Evolutionary conservation across 2,329 filamentous ascomycete genomes (phyloP).

Genomic region (Alternaria conjuncta): DNA sequence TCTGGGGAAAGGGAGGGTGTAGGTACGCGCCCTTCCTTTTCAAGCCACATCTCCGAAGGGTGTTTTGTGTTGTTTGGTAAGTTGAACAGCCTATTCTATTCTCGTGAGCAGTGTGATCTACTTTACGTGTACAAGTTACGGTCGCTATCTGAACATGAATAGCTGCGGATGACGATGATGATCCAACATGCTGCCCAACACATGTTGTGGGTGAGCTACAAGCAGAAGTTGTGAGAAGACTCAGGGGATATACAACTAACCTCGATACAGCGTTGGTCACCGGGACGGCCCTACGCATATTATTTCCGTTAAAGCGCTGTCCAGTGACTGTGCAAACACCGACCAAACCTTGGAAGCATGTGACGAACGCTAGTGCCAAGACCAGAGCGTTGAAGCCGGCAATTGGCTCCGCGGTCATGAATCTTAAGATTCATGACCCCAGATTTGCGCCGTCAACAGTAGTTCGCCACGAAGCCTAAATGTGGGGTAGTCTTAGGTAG

Average conservation of each 20-base stretch:
- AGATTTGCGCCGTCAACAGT: constrained; percentile 6
- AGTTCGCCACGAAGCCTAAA: constrained; percentile 3
- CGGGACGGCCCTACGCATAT: constrained; percentile 35
- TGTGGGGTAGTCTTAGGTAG: constrained; percentile 14
- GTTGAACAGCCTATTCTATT: not conserved
- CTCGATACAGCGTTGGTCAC: constrained; percentile 37
- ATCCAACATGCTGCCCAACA: not conserved
- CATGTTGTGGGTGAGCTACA: not conserved
- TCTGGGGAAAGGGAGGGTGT: constrained; percentile 11
- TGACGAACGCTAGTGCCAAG: constrained; percentile 25
- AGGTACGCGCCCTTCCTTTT: not conserved
- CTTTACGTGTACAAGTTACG: not conserved
- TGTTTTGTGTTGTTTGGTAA: not conserved
- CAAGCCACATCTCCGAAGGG: not conserved
- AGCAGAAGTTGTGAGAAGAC: constrained; percentile 2
- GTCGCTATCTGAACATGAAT: not conserved
- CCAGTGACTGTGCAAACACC: constrained; percentile 26
- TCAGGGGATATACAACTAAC: constrained; percentile 26
- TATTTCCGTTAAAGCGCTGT: constrained; percentile 23
- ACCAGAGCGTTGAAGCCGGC: constrained; percentile 4
- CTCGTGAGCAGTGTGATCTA: not conserved
- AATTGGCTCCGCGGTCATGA: constrained; percentile 1
- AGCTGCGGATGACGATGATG: not conserved
- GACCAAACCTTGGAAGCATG: constrained; percentile 26
- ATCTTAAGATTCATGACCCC: constrained; percentile 1